phyloP scores from a whole-genome alignment of 768 basidiomycete genomes.

The Tephrocybe sp. region DNA sequence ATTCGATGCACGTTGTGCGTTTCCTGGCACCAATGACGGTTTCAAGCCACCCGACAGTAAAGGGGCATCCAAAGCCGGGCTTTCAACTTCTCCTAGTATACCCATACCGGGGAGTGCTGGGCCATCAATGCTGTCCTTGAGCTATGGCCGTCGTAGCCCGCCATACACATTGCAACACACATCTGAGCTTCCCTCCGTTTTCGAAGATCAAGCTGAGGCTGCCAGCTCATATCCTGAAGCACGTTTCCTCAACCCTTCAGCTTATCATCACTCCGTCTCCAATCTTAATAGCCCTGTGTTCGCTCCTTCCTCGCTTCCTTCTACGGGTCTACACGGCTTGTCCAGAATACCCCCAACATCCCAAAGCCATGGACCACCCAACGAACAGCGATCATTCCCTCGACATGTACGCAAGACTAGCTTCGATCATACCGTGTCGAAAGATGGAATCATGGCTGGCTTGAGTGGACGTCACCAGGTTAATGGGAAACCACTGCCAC shows the following conservation, averaged over 20 bases:
- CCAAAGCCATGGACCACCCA: slow-evolving; percentile 30
- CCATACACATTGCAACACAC: slow-evolving; percentile 31
- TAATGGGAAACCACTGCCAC: slow-evolving; percentile 70
- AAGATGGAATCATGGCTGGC: slow-evolving; percentile 58
- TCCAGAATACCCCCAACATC: slow-evolving; percentile 40
- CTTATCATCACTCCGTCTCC: slow-evolving; percentile 39
- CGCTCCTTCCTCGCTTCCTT: slow-evolving; percentile 74
- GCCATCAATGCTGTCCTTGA: slow-evolving; percentile 39
- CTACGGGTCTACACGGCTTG: slow-evolving; percentile 65
- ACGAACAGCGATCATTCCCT: slow-evolving; percentile 63
- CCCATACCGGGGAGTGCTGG: slow-evolving; percentile 36
- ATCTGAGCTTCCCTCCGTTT: slow-evolving; percentile 46
- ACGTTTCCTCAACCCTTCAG: slow-evolving; percentile 26
- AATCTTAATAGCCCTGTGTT: slow-evolving; percentile 48
- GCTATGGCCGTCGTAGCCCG: slow-evolving; percentile 44
- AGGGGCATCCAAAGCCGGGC: slow-evolving; percentile 14
- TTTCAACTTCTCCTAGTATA: slow-evolving; percentile 30
- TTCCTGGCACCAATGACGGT: slow-evolving; percentile 31
- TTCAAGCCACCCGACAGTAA: slow-evolving; percentile 28
- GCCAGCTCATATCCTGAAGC: slow-evolving; percentile 32
- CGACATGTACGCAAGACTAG: slow-evolving; percentile 91
- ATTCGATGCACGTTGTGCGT: slow-evolving; percentile 46
- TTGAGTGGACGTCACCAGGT: slow-evolving; percentile 76
- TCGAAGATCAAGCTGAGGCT: slow-evolving; percentile 41
- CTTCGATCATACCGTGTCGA: slow-evolving; percentile 88